Conservation (phyloP, 2,329 filamentous ascomycete species). For the Aspergillus tanneri region DNA sequence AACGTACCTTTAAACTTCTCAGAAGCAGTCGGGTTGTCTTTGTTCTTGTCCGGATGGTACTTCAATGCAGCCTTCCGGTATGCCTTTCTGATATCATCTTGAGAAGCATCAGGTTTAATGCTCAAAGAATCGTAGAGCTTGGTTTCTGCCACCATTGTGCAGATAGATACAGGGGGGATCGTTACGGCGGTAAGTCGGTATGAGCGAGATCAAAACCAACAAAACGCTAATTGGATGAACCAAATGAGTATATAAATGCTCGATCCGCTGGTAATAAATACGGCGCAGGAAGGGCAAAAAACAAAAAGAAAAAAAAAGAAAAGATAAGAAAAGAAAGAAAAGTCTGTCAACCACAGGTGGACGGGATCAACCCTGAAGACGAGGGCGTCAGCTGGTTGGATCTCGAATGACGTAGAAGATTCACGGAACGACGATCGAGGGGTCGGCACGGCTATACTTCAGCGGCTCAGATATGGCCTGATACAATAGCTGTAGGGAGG, state of each 20-base stretch:
- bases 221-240: slow-evolving; percentile 12
- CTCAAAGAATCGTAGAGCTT: slow-evolving; percentile 88
- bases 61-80: slow-evolving; percentile 81
- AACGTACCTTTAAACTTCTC: slow-evolving; percentile 85
- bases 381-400: slow-evolving; percentile 10
- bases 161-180: no score
- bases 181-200: neutral
- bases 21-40: slow-evolving; percentile 76
- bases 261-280: neutral
- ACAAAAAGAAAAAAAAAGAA: neutral
- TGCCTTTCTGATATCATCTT: slow-evolving; percentile 96
- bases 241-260: slow-evolving; percentile 16
- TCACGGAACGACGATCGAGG: slow-evolving; percentile 17
- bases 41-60: slow-evolving; percentile 98
- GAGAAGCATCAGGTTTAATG: slow-evolving; percentile 74
- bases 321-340: neutral
- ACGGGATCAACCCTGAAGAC: slow-evolving; percentile 5
- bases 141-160: slow-evolving; percentile 85
- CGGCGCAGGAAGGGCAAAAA: neutral
- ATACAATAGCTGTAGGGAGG: neutral
- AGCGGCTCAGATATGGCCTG: neutral
- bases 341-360: neutral
- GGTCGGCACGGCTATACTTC: neutral
- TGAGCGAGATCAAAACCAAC: slow-evolving; percentile 1
- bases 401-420: slow-evolving; percentile 40